Conservation (phyloP, 805 yeast species). For the Candida succiphila region DNA sequence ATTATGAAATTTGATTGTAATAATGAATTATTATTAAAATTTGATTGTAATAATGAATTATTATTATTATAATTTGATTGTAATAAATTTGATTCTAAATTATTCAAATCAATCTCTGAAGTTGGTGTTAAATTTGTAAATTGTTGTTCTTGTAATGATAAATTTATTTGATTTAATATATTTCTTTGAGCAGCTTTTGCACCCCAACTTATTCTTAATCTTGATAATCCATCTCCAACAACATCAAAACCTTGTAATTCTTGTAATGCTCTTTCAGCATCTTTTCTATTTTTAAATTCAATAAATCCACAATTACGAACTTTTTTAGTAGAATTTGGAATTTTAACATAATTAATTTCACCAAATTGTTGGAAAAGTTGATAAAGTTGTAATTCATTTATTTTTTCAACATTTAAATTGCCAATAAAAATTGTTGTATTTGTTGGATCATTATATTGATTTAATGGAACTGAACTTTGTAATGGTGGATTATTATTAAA, state of each 20-base stretch:
- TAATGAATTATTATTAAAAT: too few relatives aligned
- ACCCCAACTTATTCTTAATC: constrained; percentile 86
- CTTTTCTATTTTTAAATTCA: constrained; percentile 64
- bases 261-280: constrained; percentile 78
- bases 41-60: not conserved
- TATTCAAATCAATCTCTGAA: not conserved
- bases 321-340: constrained; percentile 46
- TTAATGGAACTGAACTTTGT: constrained; percentile 35
- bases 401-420: constrained; percentile 44
- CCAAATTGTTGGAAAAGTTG: constrained; percentile 61
- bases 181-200: constrained; percentile 38
- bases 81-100: not conserved
- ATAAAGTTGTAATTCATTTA: constrained; percentile 54
- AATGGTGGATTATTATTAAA: constrained; percentile 15
- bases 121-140: not conserved
- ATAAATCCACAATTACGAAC: constrained; percentile 71
- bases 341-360: constrained; percentile 63
- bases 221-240: constrained; percentile 61
- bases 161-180: constrained; percentile 20
- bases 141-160: not conserved
- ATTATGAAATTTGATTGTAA: not conserved
- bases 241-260: constrained; percentile 88
- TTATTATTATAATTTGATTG: not conserved
- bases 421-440: constrained; percentile 77
- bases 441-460: constrained; percentile 63